A percentile compares a stretch with the other conserved stretches of the same genome.
phyloP scores from a whole-genome alignment of 2,329 filamentous ascomycete genomes.

The Fusarium temperatum region DNA sequence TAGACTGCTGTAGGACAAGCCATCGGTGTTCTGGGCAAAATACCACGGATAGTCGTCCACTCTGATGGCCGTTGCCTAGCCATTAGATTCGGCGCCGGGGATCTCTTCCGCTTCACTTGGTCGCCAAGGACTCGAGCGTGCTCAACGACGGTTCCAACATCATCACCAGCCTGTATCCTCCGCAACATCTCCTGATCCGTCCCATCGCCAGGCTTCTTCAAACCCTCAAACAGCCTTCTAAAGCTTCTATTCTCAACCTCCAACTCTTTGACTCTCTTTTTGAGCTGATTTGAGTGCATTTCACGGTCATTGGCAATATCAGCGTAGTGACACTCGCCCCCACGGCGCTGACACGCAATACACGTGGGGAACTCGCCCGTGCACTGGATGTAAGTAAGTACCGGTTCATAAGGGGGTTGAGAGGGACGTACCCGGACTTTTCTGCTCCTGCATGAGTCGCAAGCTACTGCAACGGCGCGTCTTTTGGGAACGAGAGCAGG shows the following conservation, averaged over 20 bases:
- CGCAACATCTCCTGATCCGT: background rate
- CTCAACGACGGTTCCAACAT: background rate
- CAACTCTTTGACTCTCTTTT: background rate
- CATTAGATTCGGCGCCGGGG: background rate
- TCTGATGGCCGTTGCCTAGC: background rate
- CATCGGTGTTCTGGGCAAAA: background rate
- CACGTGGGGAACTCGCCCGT: background rate
- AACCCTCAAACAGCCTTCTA: background rate
- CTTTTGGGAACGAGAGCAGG: background rate
- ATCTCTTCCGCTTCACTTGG: background rate
- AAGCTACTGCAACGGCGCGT: background rate
- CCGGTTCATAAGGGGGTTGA: rapidly evolving
- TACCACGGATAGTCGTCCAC: background rate
- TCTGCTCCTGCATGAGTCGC: background rate
- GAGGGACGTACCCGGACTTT: background rate
- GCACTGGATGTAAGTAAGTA: background rate
- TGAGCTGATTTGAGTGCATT: background rate
- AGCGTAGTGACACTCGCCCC: background rate
- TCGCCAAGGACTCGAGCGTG: background rate
- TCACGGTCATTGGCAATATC: background rate
- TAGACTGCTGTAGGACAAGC: background rate
- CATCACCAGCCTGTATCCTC: background rate
- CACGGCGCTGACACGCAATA: background rate
- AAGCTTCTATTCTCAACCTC: background rate
- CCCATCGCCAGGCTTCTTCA: rapidly evolving